These are phyloP conservation scores for Moesziomyces sp. DNA, from an alignment of 1,284 basidiomycete species.

Conservation along the genomic window DNA sequence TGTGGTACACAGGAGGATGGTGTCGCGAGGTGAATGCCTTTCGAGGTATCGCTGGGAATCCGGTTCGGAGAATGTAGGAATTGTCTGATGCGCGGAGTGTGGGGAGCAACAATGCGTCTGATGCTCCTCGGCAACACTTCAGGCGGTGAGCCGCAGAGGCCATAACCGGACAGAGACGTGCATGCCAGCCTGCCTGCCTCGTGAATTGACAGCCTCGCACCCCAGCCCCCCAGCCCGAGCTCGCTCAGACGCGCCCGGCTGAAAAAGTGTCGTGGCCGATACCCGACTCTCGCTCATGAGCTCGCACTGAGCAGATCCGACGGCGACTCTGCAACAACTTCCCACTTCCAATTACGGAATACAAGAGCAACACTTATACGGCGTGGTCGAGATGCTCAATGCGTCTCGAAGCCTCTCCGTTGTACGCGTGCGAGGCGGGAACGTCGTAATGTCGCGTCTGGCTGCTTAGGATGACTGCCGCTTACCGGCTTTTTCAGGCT, in stretches of 20 bases:
- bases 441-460: too few species aligned
- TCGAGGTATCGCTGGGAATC: too few species aligned
- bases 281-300: not conserved
- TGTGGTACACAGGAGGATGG: not conserved
- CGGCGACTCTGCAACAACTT: too few species aligned
- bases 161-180: slow-evolving; percentile 6
- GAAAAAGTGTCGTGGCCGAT: not conserved
- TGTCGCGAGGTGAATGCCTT: not conserved
- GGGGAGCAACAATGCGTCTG: not conserved
- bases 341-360: too few species aligned
- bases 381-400: not conserved
- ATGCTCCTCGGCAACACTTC: slow-evolving; percentile 1
- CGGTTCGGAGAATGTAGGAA: slow-evolving; percentile 16
- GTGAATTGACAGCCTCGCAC: slow-evolving; percentile 1
- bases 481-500: slow-evolving; percentile 38
- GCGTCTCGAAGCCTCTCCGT: not conserved
- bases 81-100: not conserved
- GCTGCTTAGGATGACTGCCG: not conserved
- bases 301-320: too few species aligned
- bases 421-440: too few species aligned
- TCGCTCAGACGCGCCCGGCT: not conserved
- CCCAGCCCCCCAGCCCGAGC: not conserved
- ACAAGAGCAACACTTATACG: not conserved
- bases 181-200: not conserved
- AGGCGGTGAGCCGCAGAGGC: not conserved